Evolutionary conservation across 1,139 yeast species (phyloP).

Genomic region (Debaryomyces nepalensis): DNA sequence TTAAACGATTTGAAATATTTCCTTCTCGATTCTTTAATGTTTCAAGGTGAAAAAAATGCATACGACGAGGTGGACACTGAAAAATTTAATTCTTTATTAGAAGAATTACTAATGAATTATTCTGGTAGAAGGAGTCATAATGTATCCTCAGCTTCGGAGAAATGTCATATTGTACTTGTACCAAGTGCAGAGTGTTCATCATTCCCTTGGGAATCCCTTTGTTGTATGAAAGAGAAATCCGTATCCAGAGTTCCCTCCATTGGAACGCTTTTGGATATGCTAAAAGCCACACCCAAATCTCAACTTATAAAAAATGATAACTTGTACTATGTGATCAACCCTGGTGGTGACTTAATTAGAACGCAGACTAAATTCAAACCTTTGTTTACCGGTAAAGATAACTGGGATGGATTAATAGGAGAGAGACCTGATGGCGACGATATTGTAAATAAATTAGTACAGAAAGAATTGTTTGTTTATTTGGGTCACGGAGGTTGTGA

Average conservation of each 20-base stretch:
- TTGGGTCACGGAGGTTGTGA: slow-evolving; percentile 98
- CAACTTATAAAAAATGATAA: slow-evolving; percentile 15
- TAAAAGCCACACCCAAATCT: slow-evolving; percentile 26
- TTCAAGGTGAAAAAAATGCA: slow-evolving; percentile 67
- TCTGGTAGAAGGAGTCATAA: slow-evolving; percentile 18
- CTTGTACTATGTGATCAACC: slow-evolving; percentile 72
- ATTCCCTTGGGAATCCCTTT: slow-evolving; percentile 90
- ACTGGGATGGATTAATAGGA: slow-evolving; percentile 64
- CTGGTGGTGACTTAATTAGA: slow-evolving; percentile 72
- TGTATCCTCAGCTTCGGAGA: background rate
- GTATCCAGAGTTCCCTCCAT: slow-evolving; percentile 81
- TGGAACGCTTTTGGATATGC: slow-evolving; percentile 44
- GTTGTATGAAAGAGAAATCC: slow-evolving; percentile 55
- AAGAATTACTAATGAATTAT: slow-evolving; percentile 44
- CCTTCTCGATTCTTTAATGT: slow-evolving; percentile 60
- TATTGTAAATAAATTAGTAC: slow-evolving; percentile 37
- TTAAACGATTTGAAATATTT: slow-evolving; percentile 66
- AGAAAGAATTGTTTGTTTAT: slow-evolving; percentile 66
- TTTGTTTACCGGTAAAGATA: slow-evolving; percentile 38
- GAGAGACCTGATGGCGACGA: slow-evolving; percentile 59
- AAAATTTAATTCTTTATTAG: slow-evolving; percentile 40
- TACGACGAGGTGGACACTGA: slow-evolving; percentile 69
- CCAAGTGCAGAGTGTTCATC: slow-evolving; percentile 65
- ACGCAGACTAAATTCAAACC: slow-evolving; percentile 68
- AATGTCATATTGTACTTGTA: slow-evolving; percentile 67